These are phyloP conservation scores for Crepidotus sp. DNA, from an alignment of 1,284 basidiomycete genomes.

Conservation along the genomic window DNA sequence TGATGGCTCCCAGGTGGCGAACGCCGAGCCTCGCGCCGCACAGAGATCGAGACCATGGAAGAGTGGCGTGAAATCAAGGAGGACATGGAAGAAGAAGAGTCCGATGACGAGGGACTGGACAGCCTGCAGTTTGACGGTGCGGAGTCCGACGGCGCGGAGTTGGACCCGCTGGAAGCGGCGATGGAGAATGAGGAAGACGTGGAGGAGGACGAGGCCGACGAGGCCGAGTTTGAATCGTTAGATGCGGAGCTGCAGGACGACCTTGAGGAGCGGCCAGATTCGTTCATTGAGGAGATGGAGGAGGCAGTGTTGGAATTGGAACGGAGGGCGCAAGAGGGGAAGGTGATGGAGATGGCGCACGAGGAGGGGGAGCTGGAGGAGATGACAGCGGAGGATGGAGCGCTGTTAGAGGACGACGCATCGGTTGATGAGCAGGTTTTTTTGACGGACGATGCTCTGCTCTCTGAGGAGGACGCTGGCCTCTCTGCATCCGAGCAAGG, in stretches of 20 bases:
- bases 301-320: neutral
- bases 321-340: neutral
- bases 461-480: too few relatives aligned
- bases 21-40: slow-evolving; percentile 12
- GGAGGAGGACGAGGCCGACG: neutral
- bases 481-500: neutral
- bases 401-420: neutral
- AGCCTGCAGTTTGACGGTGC: neutral
- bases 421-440: too few relatives aligned
- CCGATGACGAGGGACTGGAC: neutral
- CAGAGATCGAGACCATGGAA: neutral
- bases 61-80: neutral
- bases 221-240: neutral
- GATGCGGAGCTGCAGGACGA: neutral
- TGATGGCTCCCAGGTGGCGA: slow-evolving; percentile 6
- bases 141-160: neutral
- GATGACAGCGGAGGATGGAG: neutral
- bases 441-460: too few relatives aligned
- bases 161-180: slow-evolving; percentile 3
- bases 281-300: neutral
- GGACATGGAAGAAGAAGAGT: slow-evolving; percentile 1
- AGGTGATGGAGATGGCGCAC: too few relatives aligned
- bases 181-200: neutral
- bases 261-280: neutral
- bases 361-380: neutral